Evolutionary conservation across 257 asterid species (phyloP), one percentile per base, ranked within the genome.

Genomic region (Gentiana macrophylla): DNA sequence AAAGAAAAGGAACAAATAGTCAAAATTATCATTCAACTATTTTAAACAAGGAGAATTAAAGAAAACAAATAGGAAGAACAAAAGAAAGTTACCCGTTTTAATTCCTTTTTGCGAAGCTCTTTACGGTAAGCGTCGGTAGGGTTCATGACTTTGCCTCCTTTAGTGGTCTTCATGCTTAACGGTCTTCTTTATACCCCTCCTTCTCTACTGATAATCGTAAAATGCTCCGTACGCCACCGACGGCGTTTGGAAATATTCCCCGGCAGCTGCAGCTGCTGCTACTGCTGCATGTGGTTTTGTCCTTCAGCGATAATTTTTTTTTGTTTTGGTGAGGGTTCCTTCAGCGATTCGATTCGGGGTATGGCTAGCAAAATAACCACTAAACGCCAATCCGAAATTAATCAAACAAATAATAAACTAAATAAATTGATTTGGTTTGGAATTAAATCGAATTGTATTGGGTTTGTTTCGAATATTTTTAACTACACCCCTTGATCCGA

Each of bases 71-170:
- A 2, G 37, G n/a, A 13, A 52, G 13, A 32, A 10, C 3, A 11
- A 34, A 24, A 33, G 33, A 56, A 46, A 62, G 35, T 55, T 78
- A 85, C 97, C 88, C 97, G 82, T 70, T 83, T 86, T 68, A 92
- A 78, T 78, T 92, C 98, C 72, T 84, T 81, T 34, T 85, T 92
- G 37, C 97, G 95, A 43, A 79, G 73, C 85, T 92, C 96, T 60
- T 92, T 92, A 51, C 98, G 93, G 63, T 78, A 88, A 32, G 98
- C 88, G 70, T 88, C 97, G 71, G 98, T 92, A 81, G 98, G 98
- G 89, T 92, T 92, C 98, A 92, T 92, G 59, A 93, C 84, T 75
- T 92, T 92, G 70, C 98, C 98, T 41, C 98, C 95, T 74, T 92
- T 92, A 50, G 98, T 92, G 49, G 97, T 92, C 85, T 89, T 89